Conservation (phyloP, 768 basidiomycete genomes). For the Dioszegia crocea region DNA sequence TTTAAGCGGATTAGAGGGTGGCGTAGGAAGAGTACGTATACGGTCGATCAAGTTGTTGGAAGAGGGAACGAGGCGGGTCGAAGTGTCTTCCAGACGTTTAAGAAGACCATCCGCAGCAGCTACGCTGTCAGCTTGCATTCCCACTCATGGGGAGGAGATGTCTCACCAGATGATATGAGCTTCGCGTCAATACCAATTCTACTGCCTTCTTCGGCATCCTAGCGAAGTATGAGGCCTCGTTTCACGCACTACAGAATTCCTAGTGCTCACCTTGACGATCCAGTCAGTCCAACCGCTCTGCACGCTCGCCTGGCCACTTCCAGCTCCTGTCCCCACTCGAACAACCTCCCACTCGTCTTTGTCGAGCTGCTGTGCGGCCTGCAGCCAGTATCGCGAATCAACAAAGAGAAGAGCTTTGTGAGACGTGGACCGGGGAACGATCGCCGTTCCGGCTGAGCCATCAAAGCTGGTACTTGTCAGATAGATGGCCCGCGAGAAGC, state of each 20-base stretch:
- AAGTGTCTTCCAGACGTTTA: slow-evolving; percentile 7
- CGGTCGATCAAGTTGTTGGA: slow-evolving; percentile 38
- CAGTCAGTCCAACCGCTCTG: slow-evolving; percentile 32
- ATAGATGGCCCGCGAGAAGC: background rate
- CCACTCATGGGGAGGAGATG: background rate
- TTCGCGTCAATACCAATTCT: slow-evolving; percentile 45
- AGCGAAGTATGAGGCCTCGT: background rate
- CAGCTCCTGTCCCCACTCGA: slow-evolving; percentile 21
- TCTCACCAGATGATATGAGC: slow-evolving; percentile 29
- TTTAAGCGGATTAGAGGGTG: slow-evolving; percentile 56
- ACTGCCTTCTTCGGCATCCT: slow-evolving; percentile 33
- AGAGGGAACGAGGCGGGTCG: slow-evolving; percentile 29
- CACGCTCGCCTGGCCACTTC: slow-evolving; percentile 18
- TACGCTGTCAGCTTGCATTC: background rate
- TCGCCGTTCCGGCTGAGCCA: slow-evolving; percentile 44
- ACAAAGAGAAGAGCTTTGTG: slow-evolving; percentile 37
- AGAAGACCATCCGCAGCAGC: background rate
- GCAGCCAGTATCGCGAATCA: slow-evolving; percentile 48
- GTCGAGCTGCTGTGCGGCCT: slow-evolving; percentile 39
- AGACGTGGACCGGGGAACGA: slow-evolving; percentile 23
- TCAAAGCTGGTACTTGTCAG: slow-evolving; percentile 25
- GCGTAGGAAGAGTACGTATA: slow-evolving; percentile 53
- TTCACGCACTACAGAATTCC: no score
- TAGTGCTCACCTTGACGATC: slow-evolving; percentile 26
- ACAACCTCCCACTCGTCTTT: slow-evolving; percentile 34